Evolutionary conservation across 1,284 basidiomycete species (phyloP).

Genomic region (Boletus austroedulis): DNA sequence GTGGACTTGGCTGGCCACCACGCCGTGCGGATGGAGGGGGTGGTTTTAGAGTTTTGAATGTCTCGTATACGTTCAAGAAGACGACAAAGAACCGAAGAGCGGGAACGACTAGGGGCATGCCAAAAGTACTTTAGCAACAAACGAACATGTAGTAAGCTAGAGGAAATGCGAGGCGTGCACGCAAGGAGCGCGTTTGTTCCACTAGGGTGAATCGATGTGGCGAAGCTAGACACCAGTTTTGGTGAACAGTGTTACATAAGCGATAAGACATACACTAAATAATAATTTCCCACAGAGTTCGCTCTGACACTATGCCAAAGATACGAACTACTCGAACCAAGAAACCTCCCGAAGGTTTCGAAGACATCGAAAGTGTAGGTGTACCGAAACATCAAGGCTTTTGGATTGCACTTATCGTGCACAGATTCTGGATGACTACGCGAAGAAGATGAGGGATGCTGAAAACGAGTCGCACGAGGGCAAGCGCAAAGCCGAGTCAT

Average conservation of each 20-base stretch:
- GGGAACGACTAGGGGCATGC: constrained; percentile 69
- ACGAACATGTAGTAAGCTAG: constrained; percentile 8
- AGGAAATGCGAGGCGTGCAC: constrained; percentile 1
- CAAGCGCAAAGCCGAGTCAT: constrained; percentile 92
- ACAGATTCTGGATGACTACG: constrained; percentile 90
- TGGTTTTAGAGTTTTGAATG: constrained; percentile 73
- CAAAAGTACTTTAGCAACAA: constrained; percentile 9
- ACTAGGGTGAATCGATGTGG: constrained; percentile 19
- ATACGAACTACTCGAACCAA: constrained; percentile 94
- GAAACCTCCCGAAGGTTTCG: constrained; percentile 94
- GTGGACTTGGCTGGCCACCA: constrained; percentile 57
- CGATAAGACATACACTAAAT: neutral
- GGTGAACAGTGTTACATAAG: constrained; percentile 27
- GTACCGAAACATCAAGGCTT: neutral
- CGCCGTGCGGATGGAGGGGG: constrained; percentile 61
- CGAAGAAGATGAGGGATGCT: constrained; percentile 95
- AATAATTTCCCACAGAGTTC: constrained; percentile 24
- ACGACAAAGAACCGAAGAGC: constrained; percentile 64
- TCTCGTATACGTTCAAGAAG: constrained; percentile 76
- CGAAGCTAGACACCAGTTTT: constrained; percentile 2
- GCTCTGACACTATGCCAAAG: constrained; percentile 73
- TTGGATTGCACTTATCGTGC: constrained; percentile 9
- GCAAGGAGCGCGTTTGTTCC: constrained; percentile 9
- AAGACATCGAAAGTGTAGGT: constrained; percentile 85
- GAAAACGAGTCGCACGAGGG: constrained; percentile 98